Evolutionary conservation across 179 eudicot genomes (phyloP).

Genomic region (Corrigiola litoralis): DNA sequence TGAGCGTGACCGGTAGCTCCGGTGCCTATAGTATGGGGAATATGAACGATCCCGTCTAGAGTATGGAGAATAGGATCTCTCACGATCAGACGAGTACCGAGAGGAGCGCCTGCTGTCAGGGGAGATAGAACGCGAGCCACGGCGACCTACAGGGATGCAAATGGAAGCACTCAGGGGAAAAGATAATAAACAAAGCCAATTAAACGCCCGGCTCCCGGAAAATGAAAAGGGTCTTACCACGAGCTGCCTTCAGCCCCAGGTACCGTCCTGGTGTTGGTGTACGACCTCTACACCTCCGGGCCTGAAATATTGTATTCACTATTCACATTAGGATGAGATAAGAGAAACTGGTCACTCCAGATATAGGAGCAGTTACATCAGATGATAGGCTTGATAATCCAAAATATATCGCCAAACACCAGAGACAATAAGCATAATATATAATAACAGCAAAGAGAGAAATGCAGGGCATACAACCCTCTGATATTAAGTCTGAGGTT

Average conservation of each 20-base stretch:
- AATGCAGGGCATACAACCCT: slow-evolving; percentile 99
- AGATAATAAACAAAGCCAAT: background rate
- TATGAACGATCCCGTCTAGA: slow-evolving; percentile 29
- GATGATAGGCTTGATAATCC: background rate
- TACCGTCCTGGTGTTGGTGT: slow-evolving; percentile 96
- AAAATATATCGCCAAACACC: background rate
- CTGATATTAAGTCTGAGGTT: slow-evolving; percentile 63
- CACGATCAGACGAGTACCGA: slow-evolving; percentile 53
- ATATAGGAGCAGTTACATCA: background rate
- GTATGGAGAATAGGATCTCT: slow-evolving; percentile 46
- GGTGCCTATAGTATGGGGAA: slow-evolving; percentile 26
- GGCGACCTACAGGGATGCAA: slow-evolving; percentile 34
- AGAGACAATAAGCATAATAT: background rate
- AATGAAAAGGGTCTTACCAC: slow-evolving; percentile 39
- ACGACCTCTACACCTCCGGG: slow-evolving; percentile 81
- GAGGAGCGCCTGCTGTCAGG: slow-evolving; percentile 51
- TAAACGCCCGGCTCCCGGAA: background rate
- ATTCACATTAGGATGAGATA: background rate
- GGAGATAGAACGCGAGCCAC: slow-evolving; percentile 57
- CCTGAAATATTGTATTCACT: slow-evolving; percentile 36
- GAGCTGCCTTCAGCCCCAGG: slow-evolving; percentile 61
- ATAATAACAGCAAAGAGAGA: slow-evolving; percentile 40
- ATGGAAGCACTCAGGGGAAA: background rate
- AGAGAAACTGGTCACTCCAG: background rate
- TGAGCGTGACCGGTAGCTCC: slow-evolving; percentile 20